phyloP scores from a whole-genome alignment of 495 filamentous ascomycete genomes.

The Neurospora intermedia region DNA sequence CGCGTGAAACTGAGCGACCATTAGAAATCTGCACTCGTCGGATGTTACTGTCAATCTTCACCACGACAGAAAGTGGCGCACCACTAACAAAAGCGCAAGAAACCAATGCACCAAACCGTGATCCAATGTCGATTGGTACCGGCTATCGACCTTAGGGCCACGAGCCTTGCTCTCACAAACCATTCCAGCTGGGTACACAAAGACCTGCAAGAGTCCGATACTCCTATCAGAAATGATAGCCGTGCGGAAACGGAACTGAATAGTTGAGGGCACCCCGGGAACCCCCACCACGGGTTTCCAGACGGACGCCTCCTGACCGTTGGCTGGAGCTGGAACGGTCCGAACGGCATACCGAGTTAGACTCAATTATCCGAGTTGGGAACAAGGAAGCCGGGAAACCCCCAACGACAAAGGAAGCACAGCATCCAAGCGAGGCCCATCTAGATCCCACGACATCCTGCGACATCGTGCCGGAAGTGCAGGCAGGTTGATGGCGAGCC shows the following conservation, averaged over 20 bases:
- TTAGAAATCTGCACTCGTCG: not conserved
- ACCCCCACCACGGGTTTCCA: not conserved
- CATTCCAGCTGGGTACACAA: too few relatives aligned
- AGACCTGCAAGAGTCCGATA: not conserved
- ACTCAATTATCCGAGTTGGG: not conserved
- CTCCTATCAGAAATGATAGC: not conserved
- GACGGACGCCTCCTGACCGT: too few relatives aligned
- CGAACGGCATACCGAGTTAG: not conserved
- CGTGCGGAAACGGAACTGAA: not conserved
- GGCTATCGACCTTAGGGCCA: not conserved
- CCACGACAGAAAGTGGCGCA: not conserved
- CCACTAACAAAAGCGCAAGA: not conserved
- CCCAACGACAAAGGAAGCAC: not conserved
- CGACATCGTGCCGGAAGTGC: too few relatives aligned
- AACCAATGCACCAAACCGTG: not conserved
- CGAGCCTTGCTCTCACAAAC: not conserved
- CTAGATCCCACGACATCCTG: not conserved
- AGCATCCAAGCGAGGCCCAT: not conserved
- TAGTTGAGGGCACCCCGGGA: not conserved
- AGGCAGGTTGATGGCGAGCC: too few relatives aligned
- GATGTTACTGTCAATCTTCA: not conserved
- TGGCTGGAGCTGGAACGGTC: too few relatives aligned
- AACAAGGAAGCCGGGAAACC: too few relatives aligned
- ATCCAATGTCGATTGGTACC: not conserved
- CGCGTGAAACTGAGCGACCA: accelerated